Base-by-base conservation (phyloP, 768 basidiomycete species). In the Lactifluus volemus region DNA sequence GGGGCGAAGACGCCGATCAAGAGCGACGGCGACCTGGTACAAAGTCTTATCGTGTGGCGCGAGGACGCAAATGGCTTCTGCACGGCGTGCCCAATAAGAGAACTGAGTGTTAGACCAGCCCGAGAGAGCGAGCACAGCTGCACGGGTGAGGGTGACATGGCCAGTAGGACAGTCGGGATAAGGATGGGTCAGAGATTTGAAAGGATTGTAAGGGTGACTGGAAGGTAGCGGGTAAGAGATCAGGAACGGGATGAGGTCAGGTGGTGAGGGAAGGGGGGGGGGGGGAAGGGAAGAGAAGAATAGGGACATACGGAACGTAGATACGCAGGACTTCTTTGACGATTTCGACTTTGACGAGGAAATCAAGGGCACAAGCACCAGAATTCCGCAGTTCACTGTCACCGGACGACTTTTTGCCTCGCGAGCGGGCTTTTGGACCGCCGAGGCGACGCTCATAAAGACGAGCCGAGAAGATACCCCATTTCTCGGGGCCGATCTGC, bases 41-140 rank as follows among this genome's bases (percentile, higher is more conserved):
- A 79, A 70, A 45, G 74, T 75, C 42, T 70, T 68, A 63, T 79
- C 78, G 48, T 76, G 73, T 42, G 70, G 63, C 15, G 74, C 71
- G 34, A 79, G 73, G 42, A 81, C 79, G 52, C 78, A 79, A 49
- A 79, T 75, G 32, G 77, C 79, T 67, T 81, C 79, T 5, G 75
- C 70, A 34, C 78, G 78, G 54, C 78, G 77, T n/a, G 78, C 77
- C 79, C 78, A 79, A 61, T 81, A 81, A 49, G 78, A 80, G 53
- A 79, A 79, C 59, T 81, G 79, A 9, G 78, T 80, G 53, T 81
- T 79, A 19, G 79, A 81, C 78, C 78, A 81, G 60, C 78, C 78
- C 5, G 78, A 79, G 53, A 79, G 73, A 49, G 75, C 69, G 53
- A 79, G 76, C 54, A 79, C 75, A 48, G 77, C 76, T 42, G 78